Base-by-base conservation (phyloP, 345 rosid genomes). In the Eucalyptus cladocalyx region DNA sequence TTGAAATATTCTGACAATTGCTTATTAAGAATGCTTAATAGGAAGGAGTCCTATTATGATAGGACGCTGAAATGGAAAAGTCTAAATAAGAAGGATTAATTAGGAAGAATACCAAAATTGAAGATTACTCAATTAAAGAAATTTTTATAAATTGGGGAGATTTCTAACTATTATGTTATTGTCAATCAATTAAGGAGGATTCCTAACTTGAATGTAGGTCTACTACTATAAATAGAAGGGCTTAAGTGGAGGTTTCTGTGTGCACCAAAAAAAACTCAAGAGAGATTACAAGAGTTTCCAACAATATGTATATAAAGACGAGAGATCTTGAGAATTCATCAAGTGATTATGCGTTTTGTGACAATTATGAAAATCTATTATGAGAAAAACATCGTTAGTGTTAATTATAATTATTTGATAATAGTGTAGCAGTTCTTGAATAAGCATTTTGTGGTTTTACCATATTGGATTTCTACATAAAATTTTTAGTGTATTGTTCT, bases 381-480 rank as follows among this genome's bases (percentile, higher is more conserved):
- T 11, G n/a, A 26, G n/a, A 58, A 28, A 58, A 58, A 26, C n/a
- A 26, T 0, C 0, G 2, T 11, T 58, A 58, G 7, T 5, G n/a
- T 58, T 11, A 5, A 10, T 60, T 26, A 28, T 60, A 26, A 26
- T 26, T 7, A 11, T 26, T 60, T 60, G 67, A 60, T 26, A 5
- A 26, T 60, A 58, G 16, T 60, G n/a, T 5, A 60, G 4, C 7
- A 58, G 0, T 58, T 60, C 4, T 28, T 26, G 16, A 28, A 11
- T 11, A 26, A 60, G 7, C 0, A 0, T 26, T 28, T 28, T 28
- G 15, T 60, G 67, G 3, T 60, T 58, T 60, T 60, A 2, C 4
- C 32, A 5, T 0, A 11, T 11, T 60, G 0, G 16, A 2, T 60
- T 60, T 60, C 67, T 28, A 60, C 2, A 0, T 60, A 26, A 60